These are phyloP conservation scores for Aspergillus olivimuriae DNA, from an alignment of 495 filamentous ascomycete species.

Conservation along the genomic window DNA sequence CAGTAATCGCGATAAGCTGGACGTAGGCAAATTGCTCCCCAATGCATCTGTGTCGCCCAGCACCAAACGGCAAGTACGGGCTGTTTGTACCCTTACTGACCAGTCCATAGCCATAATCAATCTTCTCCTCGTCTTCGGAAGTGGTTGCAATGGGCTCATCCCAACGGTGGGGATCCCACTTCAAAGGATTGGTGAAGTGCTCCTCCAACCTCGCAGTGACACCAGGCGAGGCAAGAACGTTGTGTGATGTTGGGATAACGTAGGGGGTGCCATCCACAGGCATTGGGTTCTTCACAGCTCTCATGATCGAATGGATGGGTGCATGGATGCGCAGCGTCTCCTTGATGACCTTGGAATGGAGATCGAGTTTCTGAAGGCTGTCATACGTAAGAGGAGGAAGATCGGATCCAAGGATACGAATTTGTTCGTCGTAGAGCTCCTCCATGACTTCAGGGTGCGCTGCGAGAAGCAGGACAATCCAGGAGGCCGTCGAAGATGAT, in stretches of 20 bases:
- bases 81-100: constrained; percentile 48
- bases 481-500: constrained; percentile 51
- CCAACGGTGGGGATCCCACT: constrained; percentile 51
- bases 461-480: constrained; percentile 56
- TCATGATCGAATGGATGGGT: constrained; percentile 59
- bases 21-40: constrained; percentile 53
- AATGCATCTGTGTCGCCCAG: constrained; percentile 51
- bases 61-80: constrained; percentile 51
- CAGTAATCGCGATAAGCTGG: constrained; percentile 42
- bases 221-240: constrained; percentile 44
- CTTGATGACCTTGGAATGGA: constrained; percentile 53
- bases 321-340: constrained; percentile 58
- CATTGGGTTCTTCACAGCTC: constrained; percentile 56
- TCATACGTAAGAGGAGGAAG: constrained; percentile 50
- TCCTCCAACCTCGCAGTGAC: constrained; percentile 38
- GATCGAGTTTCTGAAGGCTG: constrained; percentile 43
- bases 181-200: constrained; percentile 39
- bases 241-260: constrained; percentile 43
- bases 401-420: constrained; percentile 43
- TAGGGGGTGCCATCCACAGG: constrained; percentile 39
- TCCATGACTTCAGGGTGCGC: constrained; percentile 49
- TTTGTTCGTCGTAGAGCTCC: constrained; percentile 53
- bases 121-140: constrained; percentile 37
- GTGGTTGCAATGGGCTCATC: constrained; percentile 24
- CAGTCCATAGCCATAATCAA: constrained; percentile 43